phyloP scores from a whole-genome alignment of 768 basidiomycete species.

The Russula abietina region DNA sequence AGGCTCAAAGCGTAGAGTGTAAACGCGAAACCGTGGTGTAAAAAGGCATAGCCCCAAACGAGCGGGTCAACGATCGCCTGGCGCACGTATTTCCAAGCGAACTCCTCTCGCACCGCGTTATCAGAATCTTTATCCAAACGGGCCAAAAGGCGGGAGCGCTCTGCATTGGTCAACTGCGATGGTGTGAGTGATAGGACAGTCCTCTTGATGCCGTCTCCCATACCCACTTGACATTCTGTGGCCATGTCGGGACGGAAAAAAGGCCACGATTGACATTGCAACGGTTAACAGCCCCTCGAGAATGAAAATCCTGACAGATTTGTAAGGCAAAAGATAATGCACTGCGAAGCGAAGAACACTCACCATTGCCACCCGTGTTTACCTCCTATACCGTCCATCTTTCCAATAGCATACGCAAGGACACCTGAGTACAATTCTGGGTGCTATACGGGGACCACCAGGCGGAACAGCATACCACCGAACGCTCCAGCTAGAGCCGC shows the following conservation, averaged over 20 bases:
- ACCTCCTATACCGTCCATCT: constrained; percentile 58
- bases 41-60: constrained; percentile 53
- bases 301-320: constrained; percentile 47
- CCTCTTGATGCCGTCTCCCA: constrained; percentile 22
- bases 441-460: too few relatives aligned
- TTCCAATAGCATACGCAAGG: constrained; percentile 51
- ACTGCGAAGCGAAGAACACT: background rate
- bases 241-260: constrained; percentile 54
- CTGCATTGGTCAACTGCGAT: constrained; percentile 44
- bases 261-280: constrained; percentile 41
- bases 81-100: constrained; percentile 51
- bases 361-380: constrained; percentile 57
- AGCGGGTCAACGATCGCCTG: constrained; percentile 54
- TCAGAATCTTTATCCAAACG: constrained; percentile 51
- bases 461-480: constrained; percentile 39
- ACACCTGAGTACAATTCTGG: constrained; percentile 36
- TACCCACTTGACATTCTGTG: constrained; percentile 52
- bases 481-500: constrained; percentile 60
- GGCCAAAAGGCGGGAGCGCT: constrained; percentile 44
- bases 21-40: constrained; percentile 59
- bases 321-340: background rate
- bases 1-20: constrained; percentile 53
- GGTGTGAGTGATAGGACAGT: background rate
- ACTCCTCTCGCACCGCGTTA: constrained; percentile 46
- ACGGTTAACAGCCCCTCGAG: constrained; percentile 50